phyloP scores from a whole-genome alignment of 805 yeast genomes.

The Scheffersomyces coipomensis region DNA sequence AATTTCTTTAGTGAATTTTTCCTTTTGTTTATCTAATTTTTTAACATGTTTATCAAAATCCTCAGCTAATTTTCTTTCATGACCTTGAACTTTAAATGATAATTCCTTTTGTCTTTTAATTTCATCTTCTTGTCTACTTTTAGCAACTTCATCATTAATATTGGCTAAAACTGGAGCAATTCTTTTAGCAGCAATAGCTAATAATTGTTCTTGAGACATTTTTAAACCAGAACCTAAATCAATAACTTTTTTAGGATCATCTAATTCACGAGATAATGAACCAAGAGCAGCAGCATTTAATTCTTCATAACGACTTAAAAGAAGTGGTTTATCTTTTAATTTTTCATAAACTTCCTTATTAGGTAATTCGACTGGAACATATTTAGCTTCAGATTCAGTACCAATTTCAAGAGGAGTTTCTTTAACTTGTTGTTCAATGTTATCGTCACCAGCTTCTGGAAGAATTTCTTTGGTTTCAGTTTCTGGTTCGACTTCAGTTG shows the following conservation, averaged over 20 bases:
- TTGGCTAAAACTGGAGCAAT: constrained; percentile 53
- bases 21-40: constrained; percentile 37
- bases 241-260: constrained; percentile 48
- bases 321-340: constrained; percentile 46
- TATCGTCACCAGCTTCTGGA: constrained; percentile 21
- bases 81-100: constrained; percentile 32
- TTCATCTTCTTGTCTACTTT: constrained; percentile 43
- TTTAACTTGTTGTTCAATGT: constrained; percentile 23
- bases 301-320: constrained; percentile 48
- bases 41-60: constrained; percentile 35
- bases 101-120: constrained; percentile 38
- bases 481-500: constrained; percentile 13
- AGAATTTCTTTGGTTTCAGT: constrained; percentile 18
- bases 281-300: constrained; percentile 48
- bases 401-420: constrained; percentile 35
- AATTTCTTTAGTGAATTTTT: constrained; percentile 41
- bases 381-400: constrained; percentile 31
- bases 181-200: constrained; percentile 54
- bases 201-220: constrained; percentile 54
- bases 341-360: constrained; percentile 33
- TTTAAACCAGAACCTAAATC: constrained; percentile 55
- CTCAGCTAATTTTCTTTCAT: constrained; percentile 33
- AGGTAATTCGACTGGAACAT: constrained; percentile 34
- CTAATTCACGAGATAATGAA: constrained; percentile 43
- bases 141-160: constrained; percentile 49